A percentile compares a stretch with the other conserved stretches of the same genome.
Evolutionary conservation across 306 rosid genomes (phyloP).

Genomic region (Prunus kanzakura): DNA sequence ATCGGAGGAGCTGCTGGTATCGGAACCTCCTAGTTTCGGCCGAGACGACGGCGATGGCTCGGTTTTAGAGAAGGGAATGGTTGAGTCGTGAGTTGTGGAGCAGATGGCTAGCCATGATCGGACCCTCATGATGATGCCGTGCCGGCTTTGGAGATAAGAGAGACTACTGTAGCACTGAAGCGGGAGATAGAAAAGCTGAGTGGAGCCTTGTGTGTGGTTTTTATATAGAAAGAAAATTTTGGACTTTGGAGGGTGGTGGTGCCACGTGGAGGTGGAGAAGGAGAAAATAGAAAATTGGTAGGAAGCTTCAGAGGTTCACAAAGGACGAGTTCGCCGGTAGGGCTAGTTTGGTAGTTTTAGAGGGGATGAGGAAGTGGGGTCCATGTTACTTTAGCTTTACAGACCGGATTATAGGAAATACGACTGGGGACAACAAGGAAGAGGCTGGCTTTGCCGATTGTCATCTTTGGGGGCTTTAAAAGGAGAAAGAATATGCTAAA

Average conservation of each 20-base stretch:
- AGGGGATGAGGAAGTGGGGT: background rate
- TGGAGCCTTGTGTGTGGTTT: background rate
- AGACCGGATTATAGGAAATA: background rate
- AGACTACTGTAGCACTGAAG: too few species aligned
- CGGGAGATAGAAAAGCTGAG: background rate
- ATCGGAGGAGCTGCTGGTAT: conserved; percentile 34
- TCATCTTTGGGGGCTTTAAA: background rate
- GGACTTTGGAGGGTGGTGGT: background rate
- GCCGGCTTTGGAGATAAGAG: background rate
- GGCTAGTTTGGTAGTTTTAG: background rate
- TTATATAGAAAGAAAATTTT: background rate
- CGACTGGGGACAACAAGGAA: background rate
- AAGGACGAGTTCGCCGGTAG: background rate
- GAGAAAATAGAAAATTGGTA: background rate
- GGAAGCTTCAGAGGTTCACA: background rate
- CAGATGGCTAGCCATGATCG: conserved; percentile 35
- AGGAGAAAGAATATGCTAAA: background rate
- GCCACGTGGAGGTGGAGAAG: background rate
- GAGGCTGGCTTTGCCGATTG: conserved; percentile 13
- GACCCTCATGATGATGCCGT: conserved; percentile 32
- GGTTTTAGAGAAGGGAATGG: conserved; percentile 18
- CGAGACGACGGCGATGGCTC: background rate
- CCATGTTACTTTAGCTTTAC: background rate
- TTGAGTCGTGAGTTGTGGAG: conserved; percentile 27
- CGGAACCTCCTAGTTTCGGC: conserved; percentile 18